A percentile compares a stretch with the other conserved stretches of the same genome.
Conservation (phyloP, 345 rosid species). For the Cardamine resedifolia region DNA sequence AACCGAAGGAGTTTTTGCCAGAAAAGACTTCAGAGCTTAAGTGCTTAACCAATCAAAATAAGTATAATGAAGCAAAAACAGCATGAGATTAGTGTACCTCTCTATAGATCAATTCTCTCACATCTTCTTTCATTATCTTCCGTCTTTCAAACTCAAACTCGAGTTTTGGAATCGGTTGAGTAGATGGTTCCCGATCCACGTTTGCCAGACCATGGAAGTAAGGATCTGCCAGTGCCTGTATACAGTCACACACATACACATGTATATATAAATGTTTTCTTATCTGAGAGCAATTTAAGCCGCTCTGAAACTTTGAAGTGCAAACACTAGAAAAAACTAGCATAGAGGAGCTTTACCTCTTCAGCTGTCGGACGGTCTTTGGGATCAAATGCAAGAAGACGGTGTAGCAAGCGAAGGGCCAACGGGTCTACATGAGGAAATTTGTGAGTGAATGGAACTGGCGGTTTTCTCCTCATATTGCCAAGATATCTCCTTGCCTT, state of each 20-base stretch:
- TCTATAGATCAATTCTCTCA: slow-evolving; percentile 89
- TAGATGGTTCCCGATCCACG: slow-evolving; percentile 90
- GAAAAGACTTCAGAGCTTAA: not conserved
- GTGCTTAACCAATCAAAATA: not conserved
- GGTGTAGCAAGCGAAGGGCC: slow-evolving; percentile 77
- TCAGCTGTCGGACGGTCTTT: slow-evolving; percentile 96
- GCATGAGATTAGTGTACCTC: slow-evolving; percentile 54
- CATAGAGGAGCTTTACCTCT: slow-evolving; percentile 46
- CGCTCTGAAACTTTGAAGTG: slow-evolving; percentile 11
- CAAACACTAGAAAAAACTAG: not conserved
- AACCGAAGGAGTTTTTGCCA: not conserved
- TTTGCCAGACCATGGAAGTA: slow-evolving; percentile 84
- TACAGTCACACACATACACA: slow-evolving; percentile 2
- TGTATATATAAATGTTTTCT: not conserved
- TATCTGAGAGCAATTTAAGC: not conserved
- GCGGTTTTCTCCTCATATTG: slow-evolving; percentile 85
- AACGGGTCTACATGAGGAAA: slow-evolving; percentile 79
- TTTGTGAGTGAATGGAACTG: slow-evolving; percentile 77
- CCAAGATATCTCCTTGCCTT: slow-evolving; percentile 95
- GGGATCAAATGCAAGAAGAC: slow-evolving; percentile 94
- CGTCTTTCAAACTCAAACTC: slow-evolving; percentile 99
- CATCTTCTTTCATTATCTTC: slow-evolving; percentile 86
- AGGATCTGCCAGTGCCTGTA: slow-evolving; percentile 90
- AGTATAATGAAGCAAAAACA: not conserved
- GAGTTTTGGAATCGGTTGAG: slow-evolving; percentile 87